A percentile compares a stretch with the other conserved stretches of the same genome.
Conservation (phyloP, 2,329 filamentous ascomycete genomes). For the Verticillium klebahnii region DNA sequence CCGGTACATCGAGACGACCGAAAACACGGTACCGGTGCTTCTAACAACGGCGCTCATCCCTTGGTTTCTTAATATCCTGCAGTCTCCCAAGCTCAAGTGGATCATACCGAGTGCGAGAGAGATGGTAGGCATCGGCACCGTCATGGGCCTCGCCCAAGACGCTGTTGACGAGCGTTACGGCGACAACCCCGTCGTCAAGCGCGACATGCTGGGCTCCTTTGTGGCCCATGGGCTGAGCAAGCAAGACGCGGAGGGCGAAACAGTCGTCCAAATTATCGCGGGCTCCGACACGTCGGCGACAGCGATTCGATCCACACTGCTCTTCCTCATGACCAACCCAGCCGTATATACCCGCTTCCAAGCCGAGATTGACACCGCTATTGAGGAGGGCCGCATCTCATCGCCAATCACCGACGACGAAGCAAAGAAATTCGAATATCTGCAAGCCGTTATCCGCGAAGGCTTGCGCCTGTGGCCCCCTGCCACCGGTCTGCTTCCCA, state of each 20-base stretch:
- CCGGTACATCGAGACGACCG: conserved; percentile 13
- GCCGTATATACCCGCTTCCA: conserved; percentile 39
- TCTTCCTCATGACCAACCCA: conserved; percentile 47
- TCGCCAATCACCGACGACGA: conserved; percentile 27
- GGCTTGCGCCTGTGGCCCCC: conserved; percentile 44
- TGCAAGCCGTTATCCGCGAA: conserved; percentile 49
- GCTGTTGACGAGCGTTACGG: conserved; percentile 23
- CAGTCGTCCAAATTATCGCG: conserved; percentile 16
- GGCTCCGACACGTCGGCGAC: conserved; percentile 31
- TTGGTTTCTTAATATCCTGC: conserved; percentile 32
- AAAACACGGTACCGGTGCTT: conserved; percentile 34
- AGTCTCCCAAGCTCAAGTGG: conserved; percentile 31
- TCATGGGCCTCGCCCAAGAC: conserved; percentile 25
- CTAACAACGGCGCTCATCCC: conserved; percentile 38
- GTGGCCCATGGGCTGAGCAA: conserved; percentile 28
- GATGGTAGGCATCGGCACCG: conserved; percentile 21
- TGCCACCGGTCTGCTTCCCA: conserved; percentile 42
- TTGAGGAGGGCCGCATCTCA: conserved; percentile 4
- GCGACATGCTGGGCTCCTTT: conserved; percentile 34
- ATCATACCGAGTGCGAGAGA: conserved; percentile 25
- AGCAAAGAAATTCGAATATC: conserved; percentile 32
- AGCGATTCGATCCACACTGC: conserved; percentile 39
- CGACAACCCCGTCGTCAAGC: conserved; percentile 18
- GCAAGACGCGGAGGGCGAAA: conserved; percentile 19
- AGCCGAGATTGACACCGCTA: conserved; percentile 37